Evolutionary conservation across 1,139 yeast genomes (phyloP).

Genomic region (Hemisphaericaspora xylofermentans): DNA sequence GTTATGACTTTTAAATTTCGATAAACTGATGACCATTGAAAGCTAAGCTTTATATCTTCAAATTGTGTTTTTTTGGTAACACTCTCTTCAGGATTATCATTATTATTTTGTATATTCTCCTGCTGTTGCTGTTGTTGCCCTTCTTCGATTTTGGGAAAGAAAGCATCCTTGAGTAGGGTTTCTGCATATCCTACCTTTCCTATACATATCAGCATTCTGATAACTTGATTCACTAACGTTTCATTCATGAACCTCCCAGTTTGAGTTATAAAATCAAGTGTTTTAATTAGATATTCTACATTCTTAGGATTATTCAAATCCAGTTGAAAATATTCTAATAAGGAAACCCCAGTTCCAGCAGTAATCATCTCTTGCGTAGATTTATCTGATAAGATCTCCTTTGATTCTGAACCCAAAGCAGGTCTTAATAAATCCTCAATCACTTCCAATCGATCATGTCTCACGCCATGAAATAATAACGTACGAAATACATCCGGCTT

Average conservation of each 20-base stretch:
- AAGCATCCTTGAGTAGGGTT: constrained; percentile 9
- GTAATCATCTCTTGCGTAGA: not conserved
- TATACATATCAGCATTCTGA: constrained; percentile 9
- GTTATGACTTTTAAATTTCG: not conserved
- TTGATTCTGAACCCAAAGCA: constrained; percentile 4
- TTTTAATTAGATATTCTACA: constrained; percentile 7
- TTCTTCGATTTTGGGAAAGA: constrained; percentile 3
- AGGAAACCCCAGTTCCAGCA: constrained; percentile 13
- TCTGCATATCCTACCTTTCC: constrained; percentile 13
- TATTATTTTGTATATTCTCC: not conserved
- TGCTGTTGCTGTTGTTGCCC: not conserved
- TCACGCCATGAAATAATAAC: constrained; percentile 27
- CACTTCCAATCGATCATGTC: constrained; percentile 21
- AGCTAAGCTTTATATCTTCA: not conserved
- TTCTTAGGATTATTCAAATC: constrained; percentile 10
- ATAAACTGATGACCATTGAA: not conserved
- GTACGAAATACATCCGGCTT: constrained; percentile 4
- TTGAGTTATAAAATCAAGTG: constrained; percentile 7
- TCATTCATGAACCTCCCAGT: constrained; percentile 5
- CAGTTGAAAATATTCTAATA: constrained; percentile 15
- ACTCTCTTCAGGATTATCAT: not conserved
- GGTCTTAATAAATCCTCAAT: constrained; percentile 16
- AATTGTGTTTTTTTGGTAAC: not conserved
- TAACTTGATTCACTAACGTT: constrained; percentile 10
- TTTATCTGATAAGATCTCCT: constrained; percentile 5